Conservation (phyloP, 352 stramenopile genomes). For the Thraustochytrium striatum region DNA sequence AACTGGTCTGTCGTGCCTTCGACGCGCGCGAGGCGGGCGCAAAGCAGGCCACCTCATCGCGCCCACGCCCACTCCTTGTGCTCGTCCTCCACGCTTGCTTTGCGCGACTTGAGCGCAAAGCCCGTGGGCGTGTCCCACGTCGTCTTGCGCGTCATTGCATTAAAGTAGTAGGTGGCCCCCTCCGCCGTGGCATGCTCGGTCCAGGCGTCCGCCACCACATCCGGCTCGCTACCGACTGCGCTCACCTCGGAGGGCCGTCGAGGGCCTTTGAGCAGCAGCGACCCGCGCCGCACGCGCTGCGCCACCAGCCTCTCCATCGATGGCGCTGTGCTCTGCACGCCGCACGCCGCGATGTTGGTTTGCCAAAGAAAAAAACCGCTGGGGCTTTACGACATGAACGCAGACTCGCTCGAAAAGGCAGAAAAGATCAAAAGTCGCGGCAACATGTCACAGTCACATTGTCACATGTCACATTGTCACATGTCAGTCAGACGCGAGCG, state of each 20-base stretch:
- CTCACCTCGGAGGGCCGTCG: background rate
- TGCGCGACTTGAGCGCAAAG: slow-evolving; percentile 16
- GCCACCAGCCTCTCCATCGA: background rate
- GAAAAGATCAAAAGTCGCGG: background rate
- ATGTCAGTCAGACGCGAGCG: too few species aligned
- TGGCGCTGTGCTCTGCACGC: background rate
- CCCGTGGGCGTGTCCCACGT: slow-evolving; percentile 40
- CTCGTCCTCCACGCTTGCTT: background rate
- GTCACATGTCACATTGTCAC: background rate
- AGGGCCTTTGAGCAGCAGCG: background rate
- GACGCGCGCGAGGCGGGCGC: background rate
- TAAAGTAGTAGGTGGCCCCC: slow-evolving; percentile 41
- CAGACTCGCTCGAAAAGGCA: background rate
- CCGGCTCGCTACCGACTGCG: background rate
- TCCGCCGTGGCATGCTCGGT: slow-evolving; percentile 20
- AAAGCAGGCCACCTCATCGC: slow-evolving; percentile 35
- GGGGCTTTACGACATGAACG: background rate
- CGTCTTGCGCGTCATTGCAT: slow-evolving; percentile 27
- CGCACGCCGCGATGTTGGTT: background rate
- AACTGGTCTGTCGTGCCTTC: background rate
- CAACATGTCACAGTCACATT: background rate
- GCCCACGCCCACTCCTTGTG: background rate
- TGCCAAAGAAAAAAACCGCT: background rate
- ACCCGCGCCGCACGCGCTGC: background rate
- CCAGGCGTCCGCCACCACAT: slow-evolving; percentile 14